Evolutionary conservation across 164 flowering plant species (phyloP), one percentile per base, ranked within the genome.

Genomic region (Kalanchoe fedtschenkoi): DNA sequence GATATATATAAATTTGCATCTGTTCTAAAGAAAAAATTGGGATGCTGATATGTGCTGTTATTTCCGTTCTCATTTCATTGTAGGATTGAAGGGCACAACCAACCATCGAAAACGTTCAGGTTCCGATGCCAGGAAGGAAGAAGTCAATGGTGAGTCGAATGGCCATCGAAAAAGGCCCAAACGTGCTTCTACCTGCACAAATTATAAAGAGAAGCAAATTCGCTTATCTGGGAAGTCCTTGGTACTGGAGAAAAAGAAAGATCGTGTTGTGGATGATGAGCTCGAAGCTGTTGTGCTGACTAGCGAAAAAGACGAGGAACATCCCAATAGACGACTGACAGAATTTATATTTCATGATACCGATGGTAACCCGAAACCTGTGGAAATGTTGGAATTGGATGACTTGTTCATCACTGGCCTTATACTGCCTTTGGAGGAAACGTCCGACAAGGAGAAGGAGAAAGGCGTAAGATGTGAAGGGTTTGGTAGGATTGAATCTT

Each of bases 401-500:
- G 88, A 86, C 17, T 8, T 89, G 58, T 89, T 75, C 63, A 78
- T 89, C 41, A 65, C 96, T 41, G 91, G 88, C 43, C 43, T 78
- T 15, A 73, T 92, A 51, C 67, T 88, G 73, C 83, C 93, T 21
- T 69, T 74, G 14, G 87, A 85, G 32, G 83, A 76, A 53, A 59
- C 35, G 65, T 43, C 73, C 19, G 85, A 76, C 33, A 78, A 77
- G 2, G 86, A 76, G 60, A 85, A 82, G 66, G 84, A 71, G n/a
- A 76, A 68, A 43, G 87, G 88, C 11, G 69, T 86, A 10, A 74
- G 84, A 68, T 89, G 96, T 73, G 90, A 82, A 69, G 90, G 87
- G 5, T 92, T 92, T 77, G 98, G 98, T 7, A 80, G 95, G 33
- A 75, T 92, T 37, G 95, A 88, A 71, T 62, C 77, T 1, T 92